Evolutionary conservation across 768 basidiomycete genomes (phyloP).

Genomic region (Saitozyma podzolica): DNA sequence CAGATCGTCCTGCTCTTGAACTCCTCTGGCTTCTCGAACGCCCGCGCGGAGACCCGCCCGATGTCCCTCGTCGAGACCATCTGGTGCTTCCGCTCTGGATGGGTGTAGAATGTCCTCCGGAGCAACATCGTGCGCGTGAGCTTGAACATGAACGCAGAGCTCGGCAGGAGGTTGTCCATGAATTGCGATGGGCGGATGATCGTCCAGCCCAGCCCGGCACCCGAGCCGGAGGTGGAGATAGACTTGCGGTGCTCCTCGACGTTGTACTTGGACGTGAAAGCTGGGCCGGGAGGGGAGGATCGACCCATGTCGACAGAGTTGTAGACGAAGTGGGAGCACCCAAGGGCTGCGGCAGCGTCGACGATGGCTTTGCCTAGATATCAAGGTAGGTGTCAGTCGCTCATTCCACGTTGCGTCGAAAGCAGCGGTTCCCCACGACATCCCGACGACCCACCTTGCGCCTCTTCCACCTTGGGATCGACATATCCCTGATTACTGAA

Average conservation of each 20-base stretch:
- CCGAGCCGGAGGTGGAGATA: not conserved
- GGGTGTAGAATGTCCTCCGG: conserved; percentile 15
- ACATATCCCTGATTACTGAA: conserved; percentile 16
- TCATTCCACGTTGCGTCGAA: too few relatives aligned
- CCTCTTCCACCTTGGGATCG: conserved; percentile 15
- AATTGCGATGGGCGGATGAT: conserved; percentile 31
- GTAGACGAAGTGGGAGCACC: conserved; percentile 30
- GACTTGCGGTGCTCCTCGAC: conserved; percentile 28
- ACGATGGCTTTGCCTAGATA: conserved; percentile 23
- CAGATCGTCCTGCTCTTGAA: conserved; percentile 14
- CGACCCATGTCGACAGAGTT: conserved; percentile 23
- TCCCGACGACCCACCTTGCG: conserved; percentile 24
- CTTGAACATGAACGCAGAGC: conserved; percentile 10
- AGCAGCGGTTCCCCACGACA: too few relatives aligned
- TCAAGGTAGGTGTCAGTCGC: too few relatives aligned
- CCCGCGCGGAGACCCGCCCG: conserved; percentile 16
- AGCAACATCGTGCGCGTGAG: conserved; percentile 20
- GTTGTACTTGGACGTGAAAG: conserved; percentile 24
- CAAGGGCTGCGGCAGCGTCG: conserved; percentile 18
- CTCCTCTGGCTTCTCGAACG: conserved; percentile 18
- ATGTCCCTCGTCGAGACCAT: conserved; percentile 25
- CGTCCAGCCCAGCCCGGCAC: not conserved
- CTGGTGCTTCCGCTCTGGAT: conserved; percentile 27
- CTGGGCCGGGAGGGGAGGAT: conserved; percentile 6
- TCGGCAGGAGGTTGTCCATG: conserved; percentile 29